phyloP scores from a whole-genome alignment of 495 filamentous ascomycete species.

The Hypoxylon fuscum region DNA sequence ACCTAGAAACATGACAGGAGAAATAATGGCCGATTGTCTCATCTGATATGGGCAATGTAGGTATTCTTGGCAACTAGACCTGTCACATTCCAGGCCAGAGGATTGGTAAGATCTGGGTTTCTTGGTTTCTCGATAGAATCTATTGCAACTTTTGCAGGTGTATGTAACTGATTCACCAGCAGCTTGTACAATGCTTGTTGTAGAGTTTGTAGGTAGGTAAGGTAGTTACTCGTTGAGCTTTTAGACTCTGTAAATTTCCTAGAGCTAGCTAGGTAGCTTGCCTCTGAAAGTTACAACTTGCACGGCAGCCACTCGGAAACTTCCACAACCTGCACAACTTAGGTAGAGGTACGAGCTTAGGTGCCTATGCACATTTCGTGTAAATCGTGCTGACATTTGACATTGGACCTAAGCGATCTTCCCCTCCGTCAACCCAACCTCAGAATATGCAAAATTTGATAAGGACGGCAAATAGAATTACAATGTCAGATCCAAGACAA shows the following conservation, averaged over 20 bases:
- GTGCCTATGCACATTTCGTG: background rate
- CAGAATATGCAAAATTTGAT: slow-evolving; percentile 7
- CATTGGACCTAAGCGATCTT: too few species aligned
- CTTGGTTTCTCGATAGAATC: slow-evolving; percentile 5
- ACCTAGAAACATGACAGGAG: slow-evolving; percentile 14
- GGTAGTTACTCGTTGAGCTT: too few species aligned
- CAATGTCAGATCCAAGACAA: slow-evolving; percentile 34
- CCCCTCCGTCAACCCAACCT: too few species aligned
- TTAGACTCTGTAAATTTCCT: too few species aligned
- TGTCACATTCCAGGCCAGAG: slow-evolving; percentile 25
- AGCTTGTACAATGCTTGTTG: too few species aligned
- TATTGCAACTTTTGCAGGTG: slow-evolving; percentile 12
- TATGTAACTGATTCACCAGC: background rate
- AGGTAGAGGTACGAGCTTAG: background rate
- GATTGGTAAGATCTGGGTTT: slow-evolving; percentile 18
- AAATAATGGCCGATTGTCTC: slow-evolving; percentile 10
- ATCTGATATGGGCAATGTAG: background rate
- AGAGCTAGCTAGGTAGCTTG: background rate
- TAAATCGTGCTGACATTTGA: too few species aligned
- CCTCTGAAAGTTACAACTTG: background rate
- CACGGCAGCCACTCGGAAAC: background rate
- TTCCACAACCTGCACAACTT: background rate
- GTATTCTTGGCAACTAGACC: slow-evolving; percentile 9
- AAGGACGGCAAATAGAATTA: slow-evolving; percentile 34
- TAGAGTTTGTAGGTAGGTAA: too few species aligned